Conservation (phyloP, 768 basidiomycete species). For the Hericium rajendrae region DNA sequence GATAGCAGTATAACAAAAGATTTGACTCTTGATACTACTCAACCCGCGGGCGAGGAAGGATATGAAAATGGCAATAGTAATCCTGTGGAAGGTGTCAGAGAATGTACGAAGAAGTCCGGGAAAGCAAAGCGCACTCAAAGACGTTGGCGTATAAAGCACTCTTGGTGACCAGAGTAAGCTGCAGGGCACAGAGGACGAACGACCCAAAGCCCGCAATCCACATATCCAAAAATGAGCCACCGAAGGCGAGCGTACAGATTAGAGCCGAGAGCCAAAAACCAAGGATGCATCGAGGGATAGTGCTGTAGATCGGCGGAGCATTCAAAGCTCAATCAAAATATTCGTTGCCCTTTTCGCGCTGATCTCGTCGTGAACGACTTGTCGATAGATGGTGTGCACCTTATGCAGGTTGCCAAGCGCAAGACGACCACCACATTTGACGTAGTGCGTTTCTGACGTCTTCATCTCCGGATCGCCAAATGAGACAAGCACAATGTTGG, state of each 20-base stretch:
- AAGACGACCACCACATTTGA: slow-evolving; percentile 66
- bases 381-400: slow-evolving; percentile 75
- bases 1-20: slow-evolving; percentile 87
- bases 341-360: slow-evolving; percentile 65
- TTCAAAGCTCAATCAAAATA: slow-evolving; percentile 53
- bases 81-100: slow-evolving; percentile 32
- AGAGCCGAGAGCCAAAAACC: slow-evolving; percentile 62
- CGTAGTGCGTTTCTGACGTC: slow-evolving; percentile 79
- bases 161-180: slow-evolving; percentile 61
- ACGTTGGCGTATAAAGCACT: slow-evolving; percentile 80
- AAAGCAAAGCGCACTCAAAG: slow-evolving; percentile 56
- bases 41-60: slow-evolving; percentile 75
- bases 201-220: slow-evolving; percentile 64
- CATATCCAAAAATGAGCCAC: slow-evolving; percentile 78
- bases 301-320: slow-evolving; percentile 53
- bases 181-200: slow-evolving; percentile 55
- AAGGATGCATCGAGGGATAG: slow-evolving; percentile 50
- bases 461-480: slow-evolving; percentile 82
- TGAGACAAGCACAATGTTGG: slow-evolving; percentile 69
- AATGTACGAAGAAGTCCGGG: slow-evolving; percentile 2
- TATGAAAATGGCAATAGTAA: slow-evolving; percentile 69
- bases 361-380: slow-evolving; percentile 84
- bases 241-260: slow-evolving; percentile 79
- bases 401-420: slow-evolving; percentile 77
- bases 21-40: slow-evolving; percentile 59